Evolutionary conservation across 2,329 filamentous ascomycete genomes (phyloP), one percentile per base, ranked within the genome.

Genomic region (Magnaporthales sp.): DNA sequence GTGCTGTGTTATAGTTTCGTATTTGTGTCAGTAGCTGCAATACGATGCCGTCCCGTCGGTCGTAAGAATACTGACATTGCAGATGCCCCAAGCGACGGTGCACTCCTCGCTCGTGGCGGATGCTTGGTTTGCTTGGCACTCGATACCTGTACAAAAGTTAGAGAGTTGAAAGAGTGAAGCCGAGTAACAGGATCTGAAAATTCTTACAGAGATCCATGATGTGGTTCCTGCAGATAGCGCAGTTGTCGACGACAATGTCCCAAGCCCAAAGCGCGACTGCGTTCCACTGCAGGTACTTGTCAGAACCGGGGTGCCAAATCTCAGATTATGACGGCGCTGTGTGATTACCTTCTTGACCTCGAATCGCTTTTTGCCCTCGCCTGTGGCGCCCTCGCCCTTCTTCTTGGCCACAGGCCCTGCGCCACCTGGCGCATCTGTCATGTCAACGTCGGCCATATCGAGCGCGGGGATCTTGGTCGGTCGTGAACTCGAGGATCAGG

Each of bases 241-340:
- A 99, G 85, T 99, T 99, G 80, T 99, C 95, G 69, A 99, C 95
- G 32, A 98, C 93, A 68, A 99, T 99, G 77, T 99, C 95, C 95
- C 95, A 99, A 0, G 95, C 95, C 95, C 95, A 99, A 2, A 99
- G 85, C 56, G 95, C 93, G 65, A 99, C 95, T 0, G 95, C 95
- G 74, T 98, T 98, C 95, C 95, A 99, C 94, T 97, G 74, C 60
- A 70, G 64, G 2, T 19, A 62, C 4, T 10, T 51, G 38, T 51
- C 19, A 51, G 38, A 51, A n/a, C 38, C 38, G n/a, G 7, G 5
- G 30, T 4, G 62, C 15, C 29, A 22, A 11, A 26, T 9, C 15
- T 29, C 7, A n/a, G 22, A 15, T 27, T 3, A 27, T 67, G 7
- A 65, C 70, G 64, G 70, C 56, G 30, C 65, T 31, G 8, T n/a